A percentile compares a stretch with the other conserved stretches of the same genome.
Conservation (phyloP, 805 yeast genomes). For the Lipomyces chichibuensis region DNA sequence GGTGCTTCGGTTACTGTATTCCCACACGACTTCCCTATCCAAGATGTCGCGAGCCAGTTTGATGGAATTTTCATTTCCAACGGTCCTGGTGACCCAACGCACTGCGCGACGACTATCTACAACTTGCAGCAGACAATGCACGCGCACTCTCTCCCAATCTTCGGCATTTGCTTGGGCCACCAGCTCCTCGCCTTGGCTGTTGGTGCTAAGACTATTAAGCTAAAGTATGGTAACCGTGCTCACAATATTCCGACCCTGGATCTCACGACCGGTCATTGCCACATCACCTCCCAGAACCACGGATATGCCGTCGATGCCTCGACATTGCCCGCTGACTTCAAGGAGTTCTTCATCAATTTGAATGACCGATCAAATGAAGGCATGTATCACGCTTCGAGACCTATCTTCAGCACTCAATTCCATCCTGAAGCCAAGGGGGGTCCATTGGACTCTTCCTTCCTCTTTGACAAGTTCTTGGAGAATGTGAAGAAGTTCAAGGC, state of each 20-base stretch:
- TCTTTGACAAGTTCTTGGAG: conserved; percentile 86
- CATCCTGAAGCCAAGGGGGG: conserved; percentile 99
- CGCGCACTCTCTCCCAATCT: conserved; percentile 74
- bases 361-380: conserved; percentile 98
- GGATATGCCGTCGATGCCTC: conserved; percentile 93
- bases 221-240: conserved; percentile 98
- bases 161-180: conserved; percentile 98
- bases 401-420: conserved; percentile 95
- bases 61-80: conserved; percentile 94
- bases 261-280: conserved; percentile 88
- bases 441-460: conserved; percentile 87
- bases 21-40: conserved; percentile 94
- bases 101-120: conserved; percentile 76
- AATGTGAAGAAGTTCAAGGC: conserved; percentile 62
- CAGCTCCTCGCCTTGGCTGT: conserved; percentile 93
- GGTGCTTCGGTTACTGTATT: conserved; percentile 96
- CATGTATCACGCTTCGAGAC: conserved; percentile 83
- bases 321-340: conserved; percentile 74
- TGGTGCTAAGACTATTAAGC: conserved; percentile 88
- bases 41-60: conserved; percentile 84
- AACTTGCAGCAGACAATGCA: conserved; percentile 74
- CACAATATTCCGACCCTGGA: conserved; percentile 97
- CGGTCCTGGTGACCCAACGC: conserved; percentile 98
- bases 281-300: conserved; percentile 98
- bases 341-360: conserved; percentile 87